phyloP scores from a whole-genome alignment of 2,329 filamentous ascomycete genomes.

The Xylaria sp. region DNA sequence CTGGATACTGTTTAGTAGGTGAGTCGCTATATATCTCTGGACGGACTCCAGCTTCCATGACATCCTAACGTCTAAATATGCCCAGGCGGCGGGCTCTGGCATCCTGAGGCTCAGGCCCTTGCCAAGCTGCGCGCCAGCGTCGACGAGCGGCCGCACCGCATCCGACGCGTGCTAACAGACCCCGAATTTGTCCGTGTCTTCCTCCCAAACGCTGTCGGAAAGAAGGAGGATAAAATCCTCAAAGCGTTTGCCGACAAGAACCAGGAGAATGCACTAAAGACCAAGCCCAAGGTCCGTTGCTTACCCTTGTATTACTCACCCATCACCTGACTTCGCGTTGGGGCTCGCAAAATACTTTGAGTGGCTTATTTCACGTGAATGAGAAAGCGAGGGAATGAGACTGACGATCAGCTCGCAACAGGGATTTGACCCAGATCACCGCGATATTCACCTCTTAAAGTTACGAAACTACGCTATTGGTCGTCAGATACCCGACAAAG shows the following conservation, averaged over 20 bases:
- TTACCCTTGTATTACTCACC: slow-evolving; percentile 7
- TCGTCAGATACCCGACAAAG: slow-evolving; percentile 71
- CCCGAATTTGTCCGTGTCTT: slow-evolving; percentile 72
- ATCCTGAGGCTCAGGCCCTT: slow-evolving; percentile 75
- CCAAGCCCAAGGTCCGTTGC: slow-evolving; percentile 78
- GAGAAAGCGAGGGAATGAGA: background rate
- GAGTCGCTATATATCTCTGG: background rate
- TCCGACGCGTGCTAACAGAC: slow-evolving; percentile 75
- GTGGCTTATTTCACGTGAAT: background rate
- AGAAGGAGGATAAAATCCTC: slow-evolving; percentile 63
- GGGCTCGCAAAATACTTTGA: background rate
- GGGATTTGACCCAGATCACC: slow-evolving; percentile 80
- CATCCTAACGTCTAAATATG: background rate
- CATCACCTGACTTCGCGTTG: slow-evolving; percentile 14
- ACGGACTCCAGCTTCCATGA: no score
- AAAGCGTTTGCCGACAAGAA: slow-evolving; percentile 78
- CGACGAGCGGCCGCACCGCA: slow-evolving; percentile 75
- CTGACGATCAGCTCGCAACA: slow-evolving; percentile 50
- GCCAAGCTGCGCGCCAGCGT: slow-evolving; percentile 77
- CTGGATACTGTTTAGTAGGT: slow-evolving; percentile 75
- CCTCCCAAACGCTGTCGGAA: slow-evolving; percentile 61
- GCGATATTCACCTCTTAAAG: slow-evolving; percentile 83
- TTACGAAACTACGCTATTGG: slow-evolving; percentile 82
- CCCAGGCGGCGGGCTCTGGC: slow-evolving; percentile 78
- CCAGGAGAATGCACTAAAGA: slow-evolving; percentile 81